Evolutionary conservation across 2,329 filamentous ascomycete species (phyloP), one percentile per base, ranked within the genome.

Genomic region (Colletotrichum sp.): DNA sequence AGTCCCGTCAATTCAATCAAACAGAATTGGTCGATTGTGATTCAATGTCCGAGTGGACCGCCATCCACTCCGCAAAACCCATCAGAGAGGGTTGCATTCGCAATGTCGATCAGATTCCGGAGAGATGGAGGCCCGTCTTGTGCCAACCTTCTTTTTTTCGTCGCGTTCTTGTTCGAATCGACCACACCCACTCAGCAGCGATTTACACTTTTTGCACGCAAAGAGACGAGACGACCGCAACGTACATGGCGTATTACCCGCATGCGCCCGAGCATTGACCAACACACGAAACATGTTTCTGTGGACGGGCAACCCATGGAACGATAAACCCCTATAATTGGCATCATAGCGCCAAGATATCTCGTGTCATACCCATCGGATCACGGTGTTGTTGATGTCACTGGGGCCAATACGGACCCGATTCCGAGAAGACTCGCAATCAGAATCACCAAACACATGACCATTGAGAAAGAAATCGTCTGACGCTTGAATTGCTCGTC

Each of bases 271-370:
- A 24, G 30, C 72, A 75, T 15, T 36, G 57, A 68, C 63, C 26
- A 36, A 24, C 68, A 70, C 59, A 66, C 65, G 73, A 75, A 72
- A 75, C 73, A 75, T 64, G 73, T 64, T 72, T 72, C 55, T 44
- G 39, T 72, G 55, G 63, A 60, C 26, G 44, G 57, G 48, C 69
- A 57, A 59, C 64, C 64, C 70, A 75, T 73, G 73, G 68, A 75
- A 75, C 73, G 57, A 9, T 22, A 32, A 28, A 36, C 66, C 67
- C 60, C 48, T 52, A 52, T 63, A 28, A 32, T 32, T 22, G 64
- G 32, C 64, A 65, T 68, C 64, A 73, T 65, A 65, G 59, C 73
- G 63, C 69, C 69, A 75, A 68, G 24, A 65, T n/a, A 18, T 74
- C 15, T 32, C 22, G 59, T 59, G 36, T 64, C 34, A 71, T 48